These are phyloP conservation scores for Cenchrus purpureus DNA, from an alignment of 176 grass and related monocot genomes.

Conservation along the genomic window DNA sequence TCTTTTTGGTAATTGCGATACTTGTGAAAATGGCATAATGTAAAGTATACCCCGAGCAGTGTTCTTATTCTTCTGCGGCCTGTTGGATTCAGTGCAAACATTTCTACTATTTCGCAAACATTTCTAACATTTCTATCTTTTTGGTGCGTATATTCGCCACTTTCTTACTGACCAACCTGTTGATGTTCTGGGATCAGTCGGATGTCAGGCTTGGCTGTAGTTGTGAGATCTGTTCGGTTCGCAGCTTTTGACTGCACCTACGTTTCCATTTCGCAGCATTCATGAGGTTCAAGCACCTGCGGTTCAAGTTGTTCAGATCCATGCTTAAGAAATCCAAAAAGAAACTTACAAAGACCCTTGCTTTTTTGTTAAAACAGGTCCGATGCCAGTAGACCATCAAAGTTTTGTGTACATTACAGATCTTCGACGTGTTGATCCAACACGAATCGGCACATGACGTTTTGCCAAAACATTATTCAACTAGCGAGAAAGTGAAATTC, in stretches of 20 bases:
- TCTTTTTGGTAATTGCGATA: constrained; percentile 26
- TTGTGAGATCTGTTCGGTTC: neutral
- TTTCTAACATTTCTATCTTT: no score
- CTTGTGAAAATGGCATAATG: neutral
- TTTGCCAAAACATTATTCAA: constrained; percentile 35
- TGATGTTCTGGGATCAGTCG: neutral
- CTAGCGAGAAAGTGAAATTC: neutral
- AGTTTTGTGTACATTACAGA: neutral
- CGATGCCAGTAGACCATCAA: neutral
- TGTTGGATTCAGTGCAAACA: neutral
- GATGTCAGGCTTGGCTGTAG: no score
- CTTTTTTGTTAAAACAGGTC: neutral
- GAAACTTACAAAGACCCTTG: neutral
- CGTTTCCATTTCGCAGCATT: neutral
- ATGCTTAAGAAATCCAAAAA: neutral
- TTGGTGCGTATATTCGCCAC: neutral
- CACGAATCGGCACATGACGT: neutral
- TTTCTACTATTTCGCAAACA: neutral
- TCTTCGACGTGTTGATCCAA: neutral
- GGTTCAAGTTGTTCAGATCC: neutral
- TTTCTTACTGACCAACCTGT: neutral
- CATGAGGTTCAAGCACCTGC: no score
- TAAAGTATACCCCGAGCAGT: neutral
- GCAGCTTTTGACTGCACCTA: neutral
- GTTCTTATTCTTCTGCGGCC: neutral